These are phyloP conservation scores for Fusarium nygamai DNA, from an alignment of 2,329 filamentous ascomycete species.

Conservation along the genomic window DNA sequence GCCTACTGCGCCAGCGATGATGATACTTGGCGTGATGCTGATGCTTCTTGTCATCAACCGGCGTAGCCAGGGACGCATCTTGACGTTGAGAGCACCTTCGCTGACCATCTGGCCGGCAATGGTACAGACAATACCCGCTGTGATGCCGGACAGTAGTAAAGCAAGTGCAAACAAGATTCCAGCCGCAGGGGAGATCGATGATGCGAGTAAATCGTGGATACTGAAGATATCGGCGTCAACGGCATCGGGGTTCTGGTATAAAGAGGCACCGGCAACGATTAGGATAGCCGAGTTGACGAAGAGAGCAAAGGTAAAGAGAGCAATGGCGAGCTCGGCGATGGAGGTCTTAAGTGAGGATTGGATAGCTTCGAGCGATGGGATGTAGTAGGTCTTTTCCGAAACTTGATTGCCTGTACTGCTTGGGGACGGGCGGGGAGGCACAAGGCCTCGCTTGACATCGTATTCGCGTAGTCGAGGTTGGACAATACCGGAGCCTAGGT, in stretches of 20 bases:
- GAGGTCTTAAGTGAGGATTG: constrained; percentile 78
- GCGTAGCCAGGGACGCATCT: constrained; percentile 81
- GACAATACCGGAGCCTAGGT: constrained; percentile 75
- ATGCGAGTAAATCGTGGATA: constrained; percentile 78
- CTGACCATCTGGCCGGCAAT: constrained; percentile 91
- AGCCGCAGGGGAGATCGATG: constrained; percentile 76
- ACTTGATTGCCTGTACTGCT: background rate
- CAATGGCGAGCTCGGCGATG: constrained; percentile 74
- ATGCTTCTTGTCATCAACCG: constrained; percentile 81
- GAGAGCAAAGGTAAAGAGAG: constrained; percentile 83
- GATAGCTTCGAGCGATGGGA: constrained; percentile 78
- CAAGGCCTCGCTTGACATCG: constrained; percentile 47
- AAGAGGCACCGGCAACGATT: constrained; percentile 81
- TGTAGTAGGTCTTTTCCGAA: constrained; percentile 67
- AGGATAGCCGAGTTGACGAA: constrained; percentile 87
- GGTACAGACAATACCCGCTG: constrained; percentile 87
- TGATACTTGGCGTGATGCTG: constrained; percentile 82
- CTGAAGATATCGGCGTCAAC: constrained; percentile 81
- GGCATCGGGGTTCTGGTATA: constrained; percentile 71
- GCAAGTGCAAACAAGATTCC: constrained; percentile 88
- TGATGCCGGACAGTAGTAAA: constrained; percentile 80
- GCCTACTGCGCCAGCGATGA: constrained; percentile 84
- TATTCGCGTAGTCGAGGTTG: constrained; percentile 73
- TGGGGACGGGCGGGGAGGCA: background rate
- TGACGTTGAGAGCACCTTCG: constrained; percentile 74